These are phyloP conservation scores for Dentipellis sp. DNA, from an alignment of 768 basidiomycete genomes.

Conservation along the genomic window DNA sequence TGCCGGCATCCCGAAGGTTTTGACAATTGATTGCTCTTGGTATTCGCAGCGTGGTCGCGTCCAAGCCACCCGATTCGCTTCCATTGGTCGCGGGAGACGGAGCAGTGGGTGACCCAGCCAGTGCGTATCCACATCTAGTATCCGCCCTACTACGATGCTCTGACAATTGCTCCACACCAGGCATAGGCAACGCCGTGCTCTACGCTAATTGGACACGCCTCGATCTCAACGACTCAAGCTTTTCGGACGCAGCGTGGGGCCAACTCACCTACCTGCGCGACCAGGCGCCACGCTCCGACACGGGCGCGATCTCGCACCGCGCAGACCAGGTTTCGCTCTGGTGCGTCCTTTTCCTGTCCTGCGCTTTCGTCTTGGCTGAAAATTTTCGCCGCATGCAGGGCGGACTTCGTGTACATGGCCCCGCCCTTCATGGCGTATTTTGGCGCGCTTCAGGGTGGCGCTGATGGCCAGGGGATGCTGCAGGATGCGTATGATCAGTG, in stretches of 20 bases:
- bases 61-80: constrained; percentile 27
- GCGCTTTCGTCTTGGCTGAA: neutral
- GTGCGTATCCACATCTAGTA: constrained; percentile 19
- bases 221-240: constrained; percentile 24
- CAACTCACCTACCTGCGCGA: constrained; percentile 42
- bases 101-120: constrained; percentile 55
- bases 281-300: constrained; percentile 30
- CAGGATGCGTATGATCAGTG: constrained; percentile 48
- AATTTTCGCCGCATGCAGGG: constrained; percentile 24
- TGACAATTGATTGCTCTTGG: neutral
- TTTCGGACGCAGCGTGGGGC: constrained; percentile 31
- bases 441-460: constrained; percentile 36
- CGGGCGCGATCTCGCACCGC: constrained; percentile 55
- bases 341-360: constrained; percentile 18
- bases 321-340: constrained; percentile 44
- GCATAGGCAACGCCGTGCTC: constrained; percentile 44
- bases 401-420: constrained; percentile 53
- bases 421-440: constrained; percentile 63
- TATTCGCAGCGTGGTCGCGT: constrained; percentile 26
- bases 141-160: neutral
- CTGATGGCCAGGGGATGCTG: constrained; percentile 27
- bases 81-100: constrained; percentile 40
- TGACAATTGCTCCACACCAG: constrained; percentile 15
- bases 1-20: neutral
- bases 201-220: constrained; percentile 43